Evolutionary conservation across 179 eudicot species (phyloP), one percentile per base, ranked within the genome.

Genomic region (Gypsophila paniculata): DNA sequence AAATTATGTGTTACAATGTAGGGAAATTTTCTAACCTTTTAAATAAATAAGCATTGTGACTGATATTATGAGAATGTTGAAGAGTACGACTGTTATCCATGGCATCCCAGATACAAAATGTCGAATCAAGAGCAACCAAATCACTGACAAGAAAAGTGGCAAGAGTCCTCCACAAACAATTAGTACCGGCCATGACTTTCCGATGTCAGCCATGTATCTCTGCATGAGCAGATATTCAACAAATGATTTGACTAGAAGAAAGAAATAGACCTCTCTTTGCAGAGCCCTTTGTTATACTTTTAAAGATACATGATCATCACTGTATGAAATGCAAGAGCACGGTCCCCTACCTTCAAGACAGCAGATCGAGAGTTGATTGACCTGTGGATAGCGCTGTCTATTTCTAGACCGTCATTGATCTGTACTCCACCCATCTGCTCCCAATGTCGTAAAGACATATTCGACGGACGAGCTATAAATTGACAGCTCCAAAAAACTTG

Each of bases 401-500:
- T 86, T 68, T 82, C 84, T 69, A 91, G 86, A 52, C 96, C 87
- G 65, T 86, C 90, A 32, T 82, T 79, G 66, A 95, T 89, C 80
- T 72, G 87, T 23, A 87, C 95, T 74, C 99, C 99, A 32, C 86
- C 87, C 97, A 95, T 87, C 81, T 88, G 86, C 78, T 85, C 86
- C 99, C 99, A 95, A 74, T 90, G 93, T 46, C 70, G 80, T 79
- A 92, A 71, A 60, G 99, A 95, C 58, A 80, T 82, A 81, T 95
- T 95, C 69, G 99, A 92, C 26, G 95, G 87, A 83, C 89, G 96
- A 38, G 92, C 93, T 72, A 90, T 85, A 65, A 90, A 86, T 70
- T 95, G 97, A 80, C 99, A 95, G 75, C 85, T 95, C 99, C 96
- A 92, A 68, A 88, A 86, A 77, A 92, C 99, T 94, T 85, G n/a